A percentile compares a stretch with the other conserved stretches of the same genome.
Evolutionary conservation across 805 yeast species (phyloP).

Genomic region (Helenozyma rhizophorensis): DNA sequence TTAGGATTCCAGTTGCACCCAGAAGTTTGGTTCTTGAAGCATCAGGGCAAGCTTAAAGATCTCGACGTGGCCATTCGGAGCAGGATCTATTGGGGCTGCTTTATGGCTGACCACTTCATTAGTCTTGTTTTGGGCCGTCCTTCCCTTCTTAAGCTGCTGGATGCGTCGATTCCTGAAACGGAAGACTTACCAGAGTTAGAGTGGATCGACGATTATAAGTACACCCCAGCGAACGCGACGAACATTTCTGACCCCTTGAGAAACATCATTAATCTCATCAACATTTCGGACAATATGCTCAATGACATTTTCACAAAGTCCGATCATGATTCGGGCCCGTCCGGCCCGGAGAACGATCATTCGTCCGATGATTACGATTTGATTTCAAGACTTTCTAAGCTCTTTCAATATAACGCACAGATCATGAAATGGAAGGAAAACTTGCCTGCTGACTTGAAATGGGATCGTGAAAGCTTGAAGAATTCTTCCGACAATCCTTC

Average conservation of each 20-base stretch:
- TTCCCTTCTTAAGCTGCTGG: conserved; percentile 48
- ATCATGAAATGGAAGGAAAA: conserved; percentile 49
- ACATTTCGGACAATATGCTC: conserved; percentile 42
- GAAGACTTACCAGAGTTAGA: conserved; percentile 57
- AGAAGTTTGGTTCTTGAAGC: conserved; percentile 50
- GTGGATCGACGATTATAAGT: conserved; percentile 58
- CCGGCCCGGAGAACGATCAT: conserved; percentile 19
- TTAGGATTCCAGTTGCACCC: conserved; percentile 62
- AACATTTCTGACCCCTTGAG: conserved; percentile 43
- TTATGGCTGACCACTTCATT: conserved; percentile 60
- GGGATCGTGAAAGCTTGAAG: conserved; percentile 42
- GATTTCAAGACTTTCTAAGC: conserved; percentile 33
- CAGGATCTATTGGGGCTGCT: conserved; percentile 65
- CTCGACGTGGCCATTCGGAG: conserved; percentile 54
- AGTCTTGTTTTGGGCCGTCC: conserved; percentile 59
- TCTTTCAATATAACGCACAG: conserved; percentile 44
- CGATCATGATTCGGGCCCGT: conserved; percentile 19
- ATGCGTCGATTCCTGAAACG: conserved; percentile 58
- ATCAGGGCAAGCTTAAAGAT: conserved; percentile 37
- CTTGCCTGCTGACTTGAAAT: conserved; percentile 45
- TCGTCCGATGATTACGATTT: conserved; percentile 38
- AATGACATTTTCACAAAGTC: conserved; percentile 41
- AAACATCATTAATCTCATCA: conserved; percentile 38
- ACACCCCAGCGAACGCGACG: conserved; percentile 22
- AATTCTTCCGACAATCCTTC: conserved; percentile 50